Conservation (phyloP, 2,329 filamentous ascomycete genomes). For the Lachnellula cervina region DNA sequence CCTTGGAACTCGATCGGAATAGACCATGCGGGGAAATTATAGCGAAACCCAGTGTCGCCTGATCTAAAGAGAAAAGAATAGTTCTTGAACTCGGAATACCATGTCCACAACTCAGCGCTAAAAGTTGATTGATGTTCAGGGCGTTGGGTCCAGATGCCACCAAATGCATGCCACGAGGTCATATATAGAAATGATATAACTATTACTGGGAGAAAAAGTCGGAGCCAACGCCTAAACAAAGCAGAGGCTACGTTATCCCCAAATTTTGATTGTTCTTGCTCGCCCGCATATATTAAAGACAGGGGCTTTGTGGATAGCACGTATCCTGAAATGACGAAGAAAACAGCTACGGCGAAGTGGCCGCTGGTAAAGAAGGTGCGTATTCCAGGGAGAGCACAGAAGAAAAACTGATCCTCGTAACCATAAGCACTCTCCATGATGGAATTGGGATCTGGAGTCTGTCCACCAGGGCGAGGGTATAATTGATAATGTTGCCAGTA, state of each 20-base stretch:
- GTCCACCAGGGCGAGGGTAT: constrained; percentile 28
- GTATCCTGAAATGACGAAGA: constrained; percentile 45
- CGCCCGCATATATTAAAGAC: not conserved
- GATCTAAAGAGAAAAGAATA: constrained; percentile 61
- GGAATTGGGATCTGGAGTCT: constrained; percentile 1
- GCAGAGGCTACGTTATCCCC: not conserved
- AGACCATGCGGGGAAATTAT: constrained; percentile 51
- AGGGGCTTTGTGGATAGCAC: constrained; percentile 35
- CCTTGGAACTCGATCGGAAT: constrained; percentile 59
- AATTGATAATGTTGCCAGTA: constrained; percentile 41
- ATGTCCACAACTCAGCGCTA: constrained; percentile 9
- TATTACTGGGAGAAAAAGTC: constrained; percentile 27
- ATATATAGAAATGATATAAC: constrained; percentile 34
- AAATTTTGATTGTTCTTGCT: not conserved
- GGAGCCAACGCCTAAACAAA: not conserved
- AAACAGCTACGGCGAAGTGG: constrained; percentile 32
- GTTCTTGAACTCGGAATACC: constrained; percentile 52
- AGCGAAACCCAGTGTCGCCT: constrained; percentile 50
- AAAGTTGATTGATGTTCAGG: constrained; percentile 5
- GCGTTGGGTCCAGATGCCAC: constrained; percentile 1
- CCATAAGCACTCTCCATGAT: constrained; percentile 27
- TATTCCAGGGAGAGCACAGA: constrained; percentile 50
- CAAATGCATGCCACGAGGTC: constrained; percentile 3
- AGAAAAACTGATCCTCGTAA: constrained; percentile 29
- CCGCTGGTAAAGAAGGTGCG: constrained; percentile 57